A percentile compares a stretch with the other conserved stretches of the same genome.
These are phyloP conservation scores for Trebouxiophyceae sp. DNA, from an alignment of 163 green algal genomes.

Conservation along the genomic window DNA sequence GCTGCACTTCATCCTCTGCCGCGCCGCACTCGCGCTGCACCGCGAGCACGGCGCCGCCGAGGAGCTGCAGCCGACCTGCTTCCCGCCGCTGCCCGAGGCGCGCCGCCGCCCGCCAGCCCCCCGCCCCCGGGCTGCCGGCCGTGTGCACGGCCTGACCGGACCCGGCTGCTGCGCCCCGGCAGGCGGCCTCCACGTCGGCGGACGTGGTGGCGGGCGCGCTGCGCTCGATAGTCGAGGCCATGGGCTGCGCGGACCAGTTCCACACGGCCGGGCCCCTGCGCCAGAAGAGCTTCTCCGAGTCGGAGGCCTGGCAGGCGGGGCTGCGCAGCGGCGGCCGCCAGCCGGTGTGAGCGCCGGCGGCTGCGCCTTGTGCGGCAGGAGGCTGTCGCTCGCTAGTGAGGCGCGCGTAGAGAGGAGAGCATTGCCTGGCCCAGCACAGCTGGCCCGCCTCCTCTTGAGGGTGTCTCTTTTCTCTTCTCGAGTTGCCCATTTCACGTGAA, in stretches of 20 bases:
- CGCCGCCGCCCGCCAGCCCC: too few species aligned
- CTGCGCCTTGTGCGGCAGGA: too few species aligned
- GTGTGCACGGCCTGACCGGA: neutral
- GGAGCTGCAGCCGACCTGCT: slow-evolving; percentile 18
- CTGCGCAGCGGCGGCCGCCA: too few species aligned
- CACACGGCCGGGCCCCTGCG: neutral
- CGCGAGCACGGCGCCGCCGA: neutral
- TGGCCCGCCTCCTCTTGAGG: too few species aligned
- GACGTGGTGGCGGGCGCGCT: neutral
- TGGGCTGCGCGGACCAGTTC: neutral
- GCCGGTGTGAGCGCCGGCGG: too few species aligned
- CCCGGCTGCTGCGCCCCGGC: neutral
- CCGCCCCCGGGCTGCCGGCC: neutral
- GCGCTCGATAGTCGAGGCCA: neutral
- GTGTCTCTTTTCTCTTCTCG: too few species aligned
- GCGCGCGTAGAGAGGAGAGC: too few species aligned
- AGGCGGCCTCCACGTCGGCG: neutral
- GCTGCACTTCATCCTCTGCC: slow-evolving; percentile 29
- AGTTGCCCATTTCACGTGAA: too few species aligned
- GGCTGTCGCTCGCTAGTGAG: too few species aligned
- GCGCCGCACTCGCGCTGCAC: slow-evolving; percentile 23
- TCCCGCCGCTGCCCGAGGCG: slow-evolving; percentile 23
- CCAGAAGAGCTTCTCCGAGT: neutral
- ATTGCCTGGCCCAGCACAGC: too few species aligned
- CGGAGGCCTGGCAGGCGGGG: neutral